Evolutionary conservation across 768 basidiomycete genomes (phyloP).

Genomic region (Auricularia cornea): DNA sequence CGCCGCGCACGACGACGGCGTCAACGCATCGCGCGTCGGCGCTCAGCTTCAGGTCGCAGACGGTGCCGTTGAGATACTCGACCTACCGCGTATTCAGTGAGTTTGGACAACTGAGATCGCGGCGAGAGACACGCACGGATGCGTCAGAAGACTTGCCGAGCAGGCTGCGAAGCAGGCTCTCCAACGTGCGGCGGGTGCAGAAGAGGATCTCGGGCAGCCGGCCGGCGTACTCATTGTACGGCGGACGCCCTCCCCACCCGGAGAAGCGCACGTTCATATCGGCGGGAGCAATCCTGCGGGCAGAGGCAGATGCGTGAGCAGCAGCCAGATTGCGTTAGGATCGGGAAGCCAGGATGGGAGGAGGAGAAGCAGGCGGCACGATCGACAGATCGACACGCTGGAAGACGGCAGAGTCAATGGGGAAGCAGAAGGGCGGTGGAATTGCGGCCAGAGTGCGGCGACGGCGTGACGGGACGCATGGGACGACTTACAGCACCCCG

Average conservation of each 20-base stretch:
- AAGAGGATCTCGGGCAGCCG: background rate
- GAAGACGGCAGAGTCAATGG: no score
- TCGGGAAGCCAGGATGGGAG: no score
- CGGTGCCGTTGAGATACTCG: conserved; percentile 19
- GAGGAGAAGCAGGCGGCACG: no score
- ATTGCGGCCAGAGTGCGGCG: no score
- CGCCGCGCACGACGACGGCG: background rate
- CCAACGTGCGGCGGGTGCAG: background rate
- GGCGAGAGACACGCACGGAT: no score
- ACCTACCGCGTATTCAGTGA: conserved; percentile 9
- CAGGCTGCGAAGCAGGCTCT: background rate
- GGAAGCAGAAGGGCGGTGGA: no score
- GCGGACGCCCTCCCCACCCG: background rate
- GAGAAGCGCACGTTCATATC: background rate
- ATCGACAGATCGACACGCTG: no score
- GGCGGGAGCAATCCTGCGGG: background rate
- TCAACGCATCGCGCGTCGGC: conserved; percentile 8
- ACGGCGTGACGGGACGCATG: no score
- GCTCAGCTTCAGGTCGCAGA: conserved; percentile 15
- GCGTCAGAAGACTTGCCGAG: background rate
- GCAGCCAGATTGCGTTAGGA: no score
- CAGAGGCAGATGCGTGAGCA: no score
- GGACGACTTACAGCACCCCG: background rate
- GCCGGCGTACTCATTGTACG: background rate
- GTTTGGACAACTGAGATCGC: background rate